Percentiles rank a stretch among this genome's conserved stretches.
These are phyloP conservation scores for Taxillus chinensis DNA, from an alignment of 164 flowering plant genomes.

Conservation along the genomic window DNA sequence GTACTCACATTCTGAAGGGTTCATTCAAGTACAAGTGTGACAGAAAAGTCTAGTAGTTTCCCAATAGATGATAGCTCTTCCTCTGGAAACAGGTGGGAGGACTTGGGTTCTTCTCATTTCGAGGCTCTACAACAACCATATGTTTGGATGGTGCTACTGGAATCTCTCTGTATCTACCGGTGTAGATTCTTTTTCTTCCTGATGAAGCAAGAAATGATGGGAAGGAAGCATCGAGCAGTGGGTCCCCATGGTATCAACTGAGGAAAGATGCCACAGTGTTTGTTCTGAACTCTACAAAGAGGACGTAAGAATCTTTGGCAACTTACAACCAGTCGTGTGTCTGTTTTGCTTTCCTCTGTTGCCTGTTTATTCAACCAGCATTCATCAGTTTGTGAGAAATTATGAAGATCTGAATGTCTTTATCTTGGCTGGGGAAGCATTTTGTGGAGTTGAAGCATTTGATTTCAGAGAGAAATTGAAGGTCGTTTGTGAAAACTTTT, in stretches of 20 bases:
- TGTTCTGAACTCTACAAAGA: constrained; percentile 72
- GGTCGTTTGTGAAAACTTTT: constrained; percentile 75
- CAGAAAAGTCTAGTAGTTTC: constrained; percentile 10
- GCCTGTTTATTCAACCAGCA: constrained; percentile 75
- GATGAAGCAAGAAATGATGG: constrained; percentile 34
- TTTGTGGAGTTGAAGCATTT: constrained; percentile 80
- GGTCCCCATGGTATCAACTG: constrained; percentile 81
- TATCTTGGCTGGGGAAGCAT: constrained; percentile 93
- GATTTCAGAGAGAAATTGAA: constrained; percentile 87
- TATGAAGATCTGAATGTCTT: constrained; percentile 86
- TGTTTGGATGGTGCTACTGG: constrained; percentile 16
- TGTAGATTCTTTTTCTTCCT: constrained; percentile 14
- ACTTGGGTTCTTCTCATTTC: constrained; percentile 12
- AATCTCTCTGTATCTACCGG: constrained; percentile 10
- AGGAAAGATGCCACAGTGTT: constrained; percentile 67
- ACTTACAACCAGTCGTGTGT: constrained; percentile 80
- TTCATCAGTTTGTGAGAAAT: constrained; percentile 80
- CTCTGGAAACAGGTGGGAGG: constrained; percentile 21
- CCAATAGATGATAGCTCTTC: constrained; percentile 15
- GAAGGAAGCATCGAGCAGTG: constrained; percentile 52
- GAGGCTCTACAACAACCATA: constrained; percentile 14
- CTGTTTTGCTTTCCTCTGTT: constrained; percentile 76
- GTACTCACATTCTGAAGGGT: constrained; percentile 17
- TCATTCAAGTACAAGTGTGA: constrained; percentile 17
- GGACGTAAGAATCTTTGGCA: constrained; percentile 97